Base-by-base conservation (phyloP, 1,284 basidiomycete genomes). In the Ustilago crameri region DNA sequence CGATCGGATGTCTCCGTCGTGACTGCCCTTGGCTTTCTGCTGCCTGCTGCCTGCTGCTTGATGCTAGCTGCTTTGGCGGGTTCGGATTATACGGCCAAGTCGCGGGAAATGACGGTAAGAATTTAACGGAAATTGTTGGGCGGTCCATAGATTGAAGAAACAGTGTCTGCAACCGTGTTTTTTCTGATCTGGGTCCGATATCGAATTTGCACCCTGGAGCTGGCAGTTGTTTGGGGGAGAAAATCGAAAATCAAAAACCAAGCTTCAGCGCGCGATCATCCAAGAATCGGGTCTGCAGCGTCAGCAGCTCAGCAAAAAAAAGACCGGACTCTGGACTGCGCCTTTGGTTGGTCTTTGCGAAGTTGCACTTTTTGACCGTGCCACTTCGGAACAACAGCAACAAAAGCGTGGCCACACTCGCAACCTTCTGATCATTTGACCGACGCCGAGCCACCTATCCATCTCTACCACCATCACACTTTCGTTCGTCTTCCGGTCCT, bases 1-100 rank as follows among this genome's bases (percentile, higher is more conserved):
- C 9, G 30, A 40, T 41, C 61, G 61, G 61, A 64, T 64, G 42
- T 64, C 38, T 58, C 62, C 55, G 62, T 49, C 14, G n/a, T 37
- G 14, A 37, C 5, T 5, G 15, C 14, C n/a, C 35, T 17, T 37
- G n/a, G 5, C 35, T 15, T 15, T 37, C 9, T 9, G 35, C n/a
- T 37, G 35, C n/a, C 17, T 17, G 35, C 35, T 37, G 35, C 35
- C n/a, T 14, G 15, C 15, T 34, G 32, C 32, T 34, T 15, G 32
- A 34, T 8, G 14, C n/a, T 7, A 17, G 35, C 14, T 37, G 35
- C 14, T 14, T 37, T 37, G 5, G 12, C 35, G 35, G 35, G 17
- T 37, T 42, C 40, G 40, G 40, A 42, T 42, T 42, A 10, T 18
- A 22, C 40, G 40, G 40, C 22, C 40, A 10, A 22, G 15, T 5